Percentiles rank a stretch among this genome's conserved stretches.
phyloP scores from a whole-genome alignment of 345 rosid species.

The Euphorbia pulcherrima region DNA sequence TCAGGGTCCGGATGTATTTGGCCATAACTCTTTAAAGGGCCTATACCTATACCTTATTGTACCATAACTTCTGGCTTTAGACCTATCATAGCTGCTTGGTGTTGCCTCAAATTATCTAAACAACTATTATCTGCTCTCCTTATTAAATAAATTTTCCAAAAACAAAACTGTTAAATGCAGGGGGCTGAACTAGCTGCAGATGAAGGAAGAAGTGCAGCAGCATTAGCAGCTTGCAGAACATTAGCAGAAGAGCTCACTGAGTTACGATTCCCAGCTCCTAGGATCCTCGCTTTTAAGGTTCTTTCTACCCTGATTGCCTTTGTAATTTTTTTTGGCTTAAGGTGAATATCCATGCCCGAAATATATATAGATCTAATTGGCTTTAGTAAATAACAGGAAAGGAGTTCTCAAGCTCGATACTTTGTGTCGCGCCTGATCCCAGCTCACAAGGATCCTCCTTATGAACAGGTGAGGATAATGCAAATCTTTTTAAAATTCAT shows the following conservation, averaged over 20 bases:
- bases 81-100: not conserved
- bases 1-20: too few species aligned
- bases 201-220: conserved; percentile 81
- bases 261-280: conserved; percentile 90
- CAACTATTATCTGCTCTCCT: not conserved
- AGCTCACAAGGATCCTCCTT: conserved; percentile 97
- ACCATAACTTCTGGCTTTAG: not conserved
- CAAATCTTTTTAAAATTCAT: too few species aligned
- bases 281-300: conserved; percentile 95
- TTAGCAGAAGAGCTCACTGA: conserved; percentile 94
- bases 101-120: not conserved
- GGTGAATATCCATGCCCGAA: not conserved
- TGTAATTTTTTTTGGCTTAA: not conserved
- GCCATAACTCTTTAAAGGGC: not conserved
- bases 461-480: conserved; percentile 64
- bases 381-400: conserved; percentile 55
- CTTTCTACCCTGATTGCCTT: not conserved
- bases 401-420: conserved; percentile 92
- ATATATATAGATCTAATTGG: conserved; percentile 4
- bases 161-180: conserved; percentile 29
- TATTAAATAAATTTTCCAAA: not conserved
- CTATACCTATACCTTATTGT: not conserved
- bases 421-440: conserved; percentile 91
- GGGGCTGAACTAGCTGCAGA: conserved; percentile 92
- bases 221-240: conserved; percentile 92